A percentile compares a stretch with the other conserved stretches of the same genome.
Conservation (phyloP, 805 yeast genomes). For the Lipomyces anomalus region DNA sequence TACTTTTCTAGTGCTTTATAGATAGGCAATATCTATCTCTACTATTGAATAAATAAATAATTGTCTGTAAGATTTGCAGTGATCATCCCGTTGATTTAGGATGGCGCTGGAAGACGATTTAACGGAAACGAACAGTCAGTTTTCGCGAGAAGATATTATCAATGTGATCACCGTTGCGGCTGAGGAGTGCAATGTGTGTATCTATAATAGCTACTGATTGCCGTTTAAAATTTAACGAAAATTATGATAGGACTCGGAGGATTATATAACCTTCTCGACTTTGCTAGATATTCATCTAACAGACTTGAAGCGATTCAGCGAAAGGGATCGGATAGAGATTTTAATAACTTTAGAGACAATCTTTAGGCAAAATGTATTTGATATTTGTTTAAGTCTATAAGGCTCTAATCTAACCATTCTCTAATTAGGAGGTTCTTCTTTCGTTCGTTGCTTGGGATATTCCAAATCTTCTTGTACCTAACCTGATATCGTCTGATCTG, state of each 20-base stretch:
- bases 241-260: slow-evolving; percentile 40
- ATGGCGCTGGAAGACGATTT: too few species aligned
- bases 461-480: slow-evolving; percentile 61
- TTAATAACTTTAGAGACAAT: slow-evolving; percentile 43
- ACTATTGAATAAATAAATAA: too few species aligned
- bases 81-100: slow-evolving; percentile 16
- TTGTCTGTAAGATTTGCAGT: too few species aligned
- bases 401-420: too few species aligned
- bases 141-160: too few species aligned
- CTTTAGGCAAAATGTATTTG: slow-evolving; percentile 32
- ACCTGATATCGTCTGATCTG: slow-evolving; percentile 35
- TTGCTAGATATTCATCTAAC: slow-evolving; percentile 56
- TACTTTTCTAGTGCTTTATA: too few species aligned
- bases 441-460: slow-evolving; percentile 86
- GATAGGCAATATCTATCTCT: too few species aligned
- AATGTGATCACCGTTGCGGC: slow-evolving; percentile 19
- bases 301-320: slow-evolving; percentile 43
- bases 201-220: not conserved
- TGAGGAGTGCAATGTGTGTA: slow-evolving; percentile 10
- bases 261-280: slow-evolving; percentile 67
- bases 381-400: not conserved
- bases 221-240: not conserved
- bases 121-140: too few species aligned
- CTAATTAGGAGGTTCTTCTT: slow-evolving; percentile 46
- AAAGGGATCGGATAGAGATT: slow-evolving; percentile 47